Conservation (phyloP, 164 flowering plant genomes). For the Sextonia rubra region DNA sequence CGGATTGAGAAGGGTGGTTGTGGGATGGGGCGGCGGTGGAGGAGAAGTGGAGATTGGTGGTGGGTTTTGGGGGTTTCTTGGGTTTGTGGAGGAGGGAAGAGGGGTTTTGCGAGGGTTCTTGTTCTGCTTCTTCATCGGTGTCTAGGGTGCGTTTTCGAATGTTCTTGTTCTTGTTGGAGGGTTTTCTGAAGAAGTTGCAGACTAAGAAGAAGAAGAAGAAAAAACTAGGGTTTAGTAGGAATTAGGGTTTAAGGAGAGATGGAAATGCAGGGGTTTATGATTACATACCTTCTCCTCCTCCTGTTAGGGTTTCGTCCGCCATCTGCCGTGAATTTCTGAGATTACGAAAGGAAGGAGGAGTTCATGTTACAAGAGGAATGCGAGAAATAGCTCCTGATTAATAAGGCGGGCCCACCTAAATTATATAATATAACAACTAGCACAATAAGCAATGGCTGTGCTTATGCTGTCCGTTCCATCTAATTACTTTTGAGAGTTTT, state of each 20-base stretch:
- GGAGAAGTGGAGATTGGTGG: conserved; percentile 58
- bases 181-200: conserved; percentile 71
- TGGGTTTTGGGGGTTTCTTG: conserved; percentile 38
- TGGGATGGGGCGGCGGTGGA: conserved; percentile 44
- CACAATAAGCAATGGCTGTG: no score
- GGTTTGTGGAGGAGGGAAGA: conserved; percentile 26
- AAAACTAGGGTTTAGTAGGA: background rate
- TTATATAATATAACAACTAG: no score
- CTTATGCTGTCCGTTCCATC: no score
- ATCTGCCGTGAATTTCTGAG: no score
- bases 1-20: background rate
- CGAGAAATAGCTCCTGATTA: no score
- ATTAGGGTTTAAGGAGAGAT: background rate
- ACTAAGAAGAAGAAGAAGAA: conserved; percentile 29
- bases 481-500: no score
- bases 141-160: conserved; percentile 51
- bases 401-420: no score
- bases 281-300: no score
- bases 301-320: no score
- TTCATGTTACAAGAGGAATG: no score
- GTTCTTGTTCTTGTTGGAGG: conserved; percentile 55
- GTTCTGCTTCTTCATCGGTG: conserved; percentile 40
- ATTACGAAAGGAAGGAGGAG: no score
- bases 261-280: background rate
- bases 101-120: conserved; percentile 9